Base-by-base conservation (phyloP, 2,329 filamentous ascomycete genomes). In the Exophiala lecanii-corni region DNA sequence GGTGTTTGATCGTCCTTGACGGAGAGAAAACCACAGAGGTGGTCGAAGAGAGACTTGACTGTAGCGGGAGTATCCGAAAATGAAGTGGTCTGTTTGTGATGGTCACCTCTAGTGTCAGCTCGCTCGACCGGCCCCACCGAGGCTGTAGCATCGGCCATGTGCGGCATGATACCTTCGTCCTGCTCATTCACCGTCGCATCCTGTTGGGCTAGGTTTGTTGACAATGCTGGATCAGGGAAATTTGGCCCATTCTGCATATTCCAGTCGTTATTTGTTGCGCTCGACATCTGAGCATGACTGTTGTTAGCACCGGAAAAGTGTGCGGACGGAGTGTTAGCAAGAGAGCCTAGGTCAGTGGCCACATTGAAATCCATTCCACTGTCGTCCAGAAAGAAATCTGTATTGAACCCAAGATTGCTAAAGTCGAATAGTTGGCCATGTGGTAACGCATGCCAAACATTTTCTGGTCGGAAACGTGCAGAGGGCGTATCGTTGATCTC, bases 1-100 rank as follows among this genome's bases (percentile, higher is more conserved):
- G 21, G 32, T 16, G 39, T 36, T 12, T 43, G 43, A 25, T 47
- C 47, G 13, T 49, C 47, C 20, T 47, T 49, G 34, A 49, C 46
- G 5, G 47, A 46, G 9, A 49, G 34, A 18, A 47, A 33, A 6
- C 15, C 35, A 34, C 43, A 49, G 9, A 36, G 38, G 15, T 39
- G 26, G 5, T 49, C 47, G 16, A 49, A 49, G 13, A 47, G 26
- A 19, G 39, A 35, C 25, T 13, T 10, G 7, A 36, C 19, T 9
- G 34, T 36, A 17, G 5, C 34, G n/a, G n/a, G n/a, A n/a, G n/a
- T n/a, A n/a, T n/a, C n/a, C n/a, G n/a, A n/a, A n/a, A n/a, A n/a
- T n/a, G n/a, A n/a, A n/a, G n/a, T n/a, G n/a, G n/a, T n/a, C n/a
- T n/a, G n/a, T n/a, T n/a, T n/a, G n/a, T n/a, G n/a, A n/a, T n/a